These are phyloP conservation scores for Apiotrichum porosum DNA, from an alignment of 1,284 basidiomycete genomes.

Conservation along the genomic window DNA sequence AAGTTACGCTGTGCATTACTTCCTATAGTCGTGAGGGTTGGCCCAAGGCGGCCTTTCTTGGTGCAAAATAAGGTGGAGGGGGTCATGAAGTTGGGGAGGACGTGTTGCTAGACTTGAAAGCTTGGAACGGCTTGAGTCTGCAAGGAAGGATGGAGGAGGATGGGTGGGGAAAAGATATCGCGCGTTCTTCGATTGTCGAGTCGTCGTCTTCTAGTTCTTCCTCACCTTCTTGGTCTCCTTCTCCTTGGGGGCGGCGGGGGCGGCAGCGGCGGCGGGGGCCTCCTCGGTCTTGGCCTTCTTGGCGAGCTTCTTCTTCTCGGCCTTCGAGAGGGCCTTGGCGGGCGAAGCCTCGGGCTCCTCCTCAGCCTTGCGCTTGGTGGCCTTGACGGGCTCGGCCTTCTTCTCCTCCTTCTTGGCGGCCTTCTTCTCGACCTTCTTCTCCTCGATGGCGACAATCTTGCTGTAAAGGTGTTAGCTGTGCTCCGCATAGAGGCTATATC, in stretches of 20 bases:
- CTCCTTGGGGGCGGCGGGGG: slow-evolving; percentile 39
- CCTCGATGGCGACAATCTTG: slow-evolving; percentile 36
- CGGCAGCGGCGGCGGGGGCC: slow-evolving; percentile 51
- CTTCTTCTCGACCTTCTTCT: slow-evolving; percentile 1
- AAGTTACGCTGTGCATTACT: too few species aligned
- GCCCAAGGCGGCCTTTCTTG: not conserved
- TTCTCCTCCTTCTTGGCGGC: slow-evolving; percentile 11
- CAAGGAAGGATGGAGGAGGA: not conserved
- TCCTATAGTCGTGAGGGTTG: not conserved
- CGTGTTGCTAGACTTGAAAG: too few species aligned
- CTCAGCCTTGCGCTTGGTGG: slow-evolving; percentile 20
- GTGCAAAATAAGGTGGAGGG: too few species aligned
- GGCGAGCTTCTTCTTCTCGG: slow-evolving; percentile 48
- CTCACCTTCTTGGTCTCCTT: slow-evolving; percentile 43
- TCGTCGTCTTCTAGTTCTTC: slow-evolving; percentile 23
- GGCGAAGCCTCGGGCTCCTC: slow-evolving; percentile 13
- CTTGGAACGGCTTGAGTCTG: too few species aligned
- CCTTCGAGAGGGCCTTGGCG: slow-evolving; percentile 31
- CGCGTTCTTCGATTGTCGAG: too few species aligned
- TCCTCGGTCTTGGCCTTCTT: slow-evolving; percentile 45
- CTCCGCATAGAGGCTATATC: not conserved
- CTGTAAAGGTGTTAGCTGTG: slow-evolving; percentile 14
- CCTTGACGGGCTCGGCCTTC: slow-evolving; percentile 13
- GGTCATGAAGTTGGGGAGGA: too few species aligned
- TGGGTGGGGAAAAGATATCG: not conserved